Percentiles rank a stretch among this genome's conserved stretches.
Conservation (phyloP, 163 green algal genomes). For the Scenedesmus sp. region DNA sequence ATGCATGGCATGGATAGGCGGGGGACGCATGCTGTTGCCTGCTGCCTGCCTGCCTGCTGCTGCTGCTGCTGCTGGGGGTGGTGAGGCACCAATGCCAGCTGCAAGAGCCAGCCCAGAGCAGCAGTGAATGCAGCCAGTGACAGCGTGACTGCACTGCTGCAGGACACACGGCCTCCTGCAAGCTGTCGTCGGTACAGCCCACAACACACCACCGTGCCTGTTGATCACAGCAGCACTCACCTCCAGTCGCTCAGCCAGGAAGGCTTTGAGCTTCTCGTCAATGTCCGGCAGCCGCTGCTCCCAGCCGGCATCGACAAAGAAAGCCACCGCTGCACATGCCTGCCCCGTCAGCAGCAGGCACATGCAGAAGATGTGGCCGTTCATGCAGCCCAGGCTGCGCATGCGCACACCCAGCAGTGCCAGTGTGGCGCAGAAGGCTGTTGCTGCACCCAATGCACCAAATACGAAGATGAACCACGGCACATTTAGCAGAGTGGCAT, state of each 20-base stretch:
- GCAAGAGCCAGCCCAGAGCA: no score
- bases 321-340: slow-evolving; percentile 35
- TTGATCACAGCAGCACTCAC: not conserved
- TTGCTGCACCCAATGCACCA: slow-evolving; percentile 23
- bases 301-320: slow-evolving; percentile 43
- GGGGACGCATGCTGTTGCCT: no score
- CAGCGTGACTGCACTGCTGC: not conserved
- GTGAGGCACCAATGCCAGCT: no score
- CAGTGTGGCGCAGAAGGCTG: not conserved
- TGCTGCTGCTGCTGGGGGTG: no score
- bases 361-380: slow-evolving; percentile 35
- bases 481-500: not conserved
- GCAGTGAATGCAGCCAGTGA: not conserved
- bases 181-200: not conserved
- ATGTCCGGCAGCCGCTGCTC: slow-evolving; percentile 41
- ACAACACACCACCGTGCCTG: no score
- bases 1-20: no score
- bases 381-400: slow-evolving; percentile 43
- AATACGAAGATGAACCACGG: slow-evolving; percentile 45
- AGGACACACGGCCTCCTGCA: not conserved
- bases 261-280: slow-evolving; percentile 37
- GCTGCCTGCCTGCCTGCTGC: no score
- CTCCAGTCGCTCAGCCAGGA: slow-evolving; percentile 26
- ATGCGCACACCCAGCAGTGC: slow-evolving; percentile 27
- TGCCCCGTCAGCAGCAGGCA: slow-evolving; percentile 53